These are phyloP conservation scores for Populus hybrid DNA, from an alignment of 441 rosid genomes.

Conservation along the genomic window DNA sequence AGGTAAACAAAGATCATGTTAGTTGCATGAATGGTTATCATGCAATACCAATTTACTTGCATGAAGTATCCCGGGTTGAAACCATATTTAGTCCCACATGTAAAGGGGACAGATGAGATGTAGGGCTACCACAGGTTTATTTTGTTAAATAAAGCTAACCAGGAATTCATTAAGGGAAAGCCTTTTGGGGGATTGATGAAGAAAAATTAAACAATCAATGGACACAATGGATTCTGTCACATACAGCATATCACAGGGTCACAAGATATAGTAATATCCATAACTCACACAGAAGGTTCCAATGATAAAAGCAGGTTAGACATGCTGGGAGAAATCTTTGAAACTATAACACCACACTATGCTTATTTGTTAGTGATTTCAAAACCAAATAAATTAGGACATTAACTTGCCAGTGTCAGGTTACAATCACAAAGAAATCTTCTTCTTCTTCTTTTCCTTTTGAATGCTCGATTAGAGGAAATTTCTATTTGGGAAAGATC, in stretches of 20 bases:
- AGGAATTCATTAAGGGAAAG: not conserved
- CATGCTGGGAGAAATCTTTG: not conserved
- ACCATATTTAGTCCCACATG: not conserved
- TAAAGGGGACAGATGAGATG: not conserved
- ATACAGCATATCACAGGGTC: not conserved
- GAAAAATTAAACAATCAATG: not conserved
- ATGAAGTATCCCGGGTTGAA: not conserved
- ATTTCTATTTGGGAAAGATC: not conserved
- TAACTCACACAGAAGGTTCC: not conserved
- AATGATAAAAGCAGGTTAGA: not conserved
- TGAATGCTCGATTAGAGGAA: not conserved
- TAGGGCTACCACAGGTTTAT: not conserved
- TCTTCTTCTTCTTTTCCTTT: not conserved
- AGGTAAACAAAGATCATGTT: constrained; percentile 10
- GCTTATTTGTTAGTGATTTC: not conserved
- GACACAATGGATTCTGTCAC: not conserved
- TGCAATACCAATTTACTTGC: not conserved
- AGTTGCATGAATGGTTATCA: constrained; percentile 8
- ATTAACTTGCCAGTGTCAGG: not conserved
- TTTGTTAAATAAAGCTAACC: not conserved
- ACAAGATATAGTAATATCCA: not conserved
- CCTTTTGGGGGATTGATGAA: not conserved
- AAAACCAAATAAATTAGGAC: not conserved
- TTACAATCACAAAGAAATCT: not conserved
- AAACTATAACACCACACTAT: not conserved